These are phyloP conservation scores for Syzygium aromaticum DNA, from an alignment of 345 rosid species.

Conservation along the genomic window DNA sequence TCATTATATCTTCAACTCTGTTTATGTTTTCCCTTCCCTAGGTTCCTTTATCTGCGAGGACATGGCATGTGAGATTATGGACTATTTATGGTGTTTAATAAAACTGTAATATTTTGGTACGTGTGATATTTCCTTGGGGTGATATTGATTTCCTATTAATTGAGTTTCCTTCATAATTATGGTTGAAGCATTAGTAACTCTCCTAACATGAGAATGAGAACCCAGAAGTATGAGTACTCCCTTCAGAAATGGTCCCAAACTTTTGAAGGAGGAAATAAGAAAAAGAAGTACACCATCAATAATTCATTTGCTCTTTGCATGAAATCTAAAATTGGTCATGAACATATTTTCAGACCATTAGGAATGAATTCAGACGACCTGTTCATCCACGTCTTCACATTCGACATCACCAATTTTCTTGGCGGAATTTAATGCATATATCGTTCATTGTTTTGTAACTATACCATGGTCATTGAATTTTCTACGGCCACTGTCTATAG, in stretches of 20 bases:
- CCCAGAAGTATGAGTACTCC: rapidly evolving
- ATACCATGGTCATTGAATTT: neutral
- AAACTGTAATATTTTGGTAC: neutral
- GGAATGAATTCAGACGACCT: rapidly evolving
- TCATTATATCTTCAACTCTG: neutral
- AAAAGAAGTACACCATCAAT: rapidly evolving
- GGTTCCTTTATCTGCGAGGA: neutral
- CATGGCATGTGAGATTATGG: neutral
- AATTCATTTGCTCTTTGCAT: neutral
- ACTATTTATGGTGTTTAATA: neutral
- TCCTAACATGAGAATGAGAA: neutral
- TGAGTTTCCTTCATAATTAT: neutral
- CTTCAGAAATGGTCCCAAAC: neutral
- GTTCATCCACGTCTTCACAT: neutral
- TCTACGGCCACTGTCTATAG: rapidly evolving
- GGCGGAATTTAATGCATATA: rapidly evolving
- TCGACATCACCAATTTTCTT: neutral
- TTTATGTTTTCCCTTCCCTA: neutral
- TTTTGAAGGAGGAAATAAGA: neutral
- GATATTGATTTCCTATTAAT: neutral
- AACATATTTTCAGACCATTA: neutral
- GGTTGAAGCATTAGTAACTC: neutral
- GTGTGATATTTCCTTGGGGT: neutral
- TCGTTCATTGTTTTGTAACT: neutral
- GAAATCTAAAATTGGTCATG: neutral